Base-by-base conservation (phyloP, 225 moss, liverwort and hornwort species). In the Sphagnum tenellum region DNA sequence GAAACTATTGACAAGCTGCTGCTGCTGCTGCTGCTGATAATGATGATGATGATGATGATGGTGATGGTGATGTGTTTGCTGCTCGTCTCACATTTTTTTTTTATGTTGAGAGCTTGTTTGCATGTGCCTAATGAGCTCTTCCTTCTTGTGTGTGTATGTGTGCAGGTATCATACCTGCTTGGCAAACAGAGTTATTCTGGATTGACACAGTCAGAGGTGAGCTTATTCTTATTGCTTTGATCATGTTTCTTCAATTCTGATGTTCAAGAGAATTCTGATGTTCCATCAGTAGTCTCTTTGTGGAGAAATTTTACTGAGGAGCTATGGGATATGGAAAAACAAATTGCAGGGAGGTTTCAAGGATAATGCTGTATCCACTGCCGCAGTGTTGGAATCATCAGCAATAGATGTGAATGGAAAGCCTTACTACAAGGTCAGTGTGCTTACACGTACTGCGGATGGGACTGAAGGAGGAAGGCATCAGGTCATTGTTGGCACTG, bases 401-500 rank as follows among this genome's bases (percentile, higher is more conserved):
- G 9, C 54, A 5, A 78, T 76, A 7, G 77, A 83, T 44, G 55
- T 77, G 1, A 86, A 88, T 0, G 95, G 95, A 45, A 89, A 92
- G 73, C 81, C 82, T 3, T 96, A 96, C 70, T 92, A 83, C 61
- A 77, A 69, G 59, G 58, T 92, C 7, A 85, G 50, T 64, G 88
- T 96, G 50, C 92, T 96, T 46, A 96, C 92, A 4, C 95, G 92
- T n/a, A 96, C 88, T 8, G 95, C 89, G 5, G 95, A 96, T 60
- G 95, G 95, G 54, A 83, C 81, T 55, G 89, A 92, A 77, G 95
- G 95, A 73, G 95, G 95, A 74, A 96, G 80, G 79, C 95, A 96
- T 67, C 92, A 92, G 64, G 65, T 92, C 53, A 81, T 96, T 47
- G 78, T 83, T 5, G 92, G 88, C 56, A 88, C 92, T 11, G 82